phyloP scores from a whole-genome alignment of 805 yeast species.

The Grigorovia yakushimaensis region DNA sequence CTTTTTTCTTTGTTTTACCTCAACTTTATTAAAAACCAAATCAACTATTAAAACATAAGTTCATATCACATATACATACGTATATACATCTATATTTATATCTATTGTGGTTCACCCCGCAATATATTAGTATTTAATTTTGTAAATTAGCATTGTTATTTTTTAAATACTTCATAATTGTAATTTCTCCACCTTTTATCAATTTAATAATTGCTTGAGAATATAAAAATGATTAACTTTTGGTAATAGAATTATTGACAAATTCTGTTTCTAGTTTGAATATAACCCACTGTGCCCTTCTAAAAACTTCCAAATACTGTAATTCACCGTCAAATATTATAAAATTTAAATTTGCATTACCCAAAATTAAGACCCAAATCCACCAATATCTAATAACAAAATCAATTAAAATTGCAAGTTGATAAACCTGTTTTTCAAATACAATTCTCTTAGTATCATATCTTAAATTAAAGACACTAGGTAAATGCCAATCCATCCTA shows the following conservation, averaged over 20 bases:
- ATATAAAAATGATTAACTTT: slow-evolving; percentile 1
- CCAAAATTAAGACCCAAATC: slow-evolving; percentile 42
- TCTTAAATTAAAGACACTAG: slow-evolving; percentile 32
- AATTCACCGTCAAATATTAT: slow-evolving; percentile 49
- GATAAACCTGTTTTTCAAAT: slow-evolving; percentile 35
- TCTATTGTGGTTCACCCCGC: neutral
- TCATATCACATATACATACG: neutral
- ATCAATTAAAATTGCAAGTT: slow-evolving; percentile 49
- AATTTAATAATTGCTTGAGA: no score
- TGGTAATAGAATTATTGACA: slow-evolving; percentile 8
- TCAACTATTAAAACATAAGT: no score
- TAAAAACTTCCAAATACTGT: slow-evolving; percentile 62
- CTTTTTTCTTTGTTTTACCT: no score
- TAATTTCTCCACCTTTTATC: no score
- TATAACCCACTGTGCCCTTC: slow-evolving; percentile 88
- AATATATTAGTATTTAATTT: neutral
- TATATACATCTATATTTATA: no score
- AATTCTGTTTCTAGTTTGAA: slow-evolving; percentile 77
- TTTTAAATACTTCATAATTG: no score
- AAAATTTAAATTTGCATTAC: slow-evolving; percentile 35
- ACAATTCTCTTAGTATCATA: slow-evolving; percentile 4
- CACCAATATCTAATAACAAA: slow-evolving; percentile 65
- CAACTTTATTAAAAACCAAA: no score
- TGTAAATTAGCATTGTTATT: neutral
- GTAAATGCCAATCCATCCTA: slow-evolving; percentile 77